A percentile compares a stretch with the other conserved stretches of the same genome.
These are phyloP conservation scores for Penicillium silybi DNA, from an alignment of 495 filamentous ascomycete genomes.

Conservation along the genomic window DNA sequence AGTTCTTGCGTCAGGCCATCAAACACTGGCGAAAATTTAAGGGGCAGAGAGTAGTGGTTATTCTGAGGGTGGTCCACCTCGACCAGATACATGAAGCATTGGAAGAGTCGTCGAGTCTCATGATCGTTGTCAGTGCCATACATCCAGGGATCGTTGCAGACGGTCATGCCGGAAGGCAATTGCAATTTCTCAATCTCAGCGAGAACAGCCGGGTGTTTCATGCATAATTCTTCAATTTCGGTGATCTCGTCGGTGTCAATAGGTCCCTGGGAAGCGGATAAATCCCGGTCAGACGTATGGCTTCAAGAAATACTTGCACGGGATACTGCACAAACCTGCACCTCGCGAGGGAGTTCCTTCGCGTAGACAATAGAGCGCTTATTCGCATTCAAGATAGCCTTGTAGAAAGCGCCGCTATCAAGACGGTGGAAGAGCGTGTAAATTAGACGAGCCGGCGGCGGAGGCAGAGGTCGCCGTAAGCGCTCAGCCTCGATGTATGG, in stretches of 20 bases:
- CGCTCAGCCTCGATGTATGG: slow-evolving; percentile 39
- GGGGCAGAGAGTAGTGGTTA: slow-evolving; percentile 78
- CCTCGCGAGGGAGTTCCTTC: slow-evolving; percentile 37
- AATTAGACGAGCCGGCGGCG: slow-evolving; percentile 32
- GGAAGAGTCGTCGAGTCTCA: slow-evolving; percentile 39
- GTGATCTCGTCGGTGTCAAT: slow-evolving; percentile 40
- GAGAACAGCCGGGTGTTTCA: slow-evolving; percentile 37
- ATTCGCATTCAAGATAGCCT: slow-evolving; percentile 35
- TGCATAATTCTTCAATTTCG: slow-evolving; percentile 39
- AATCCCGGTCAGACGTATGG: neutral
- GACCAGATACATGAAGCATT: slow-evolving; percentile 45
- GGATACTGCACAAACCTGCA: slow-evolving; percentile 27
- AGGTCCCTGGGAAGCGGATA: slow-evolving; percentile 23
- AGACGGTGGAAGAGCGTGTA: slow-evolving; percentile 39
- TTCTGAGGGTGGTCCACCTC: slow-evolving; percentile 39
- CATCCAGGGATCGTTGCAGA: slow-evolving; percentile 48
- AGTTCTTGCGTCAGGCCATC: slow-evolving; percentile 61
- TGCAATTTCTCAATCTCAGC: slow-evolving; percentile 42
- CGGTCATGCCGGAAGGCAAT: slow-evolving; percentile 35
- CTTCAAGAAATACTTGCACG: neutral
- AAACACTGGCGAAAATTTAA: slow-evolving; percentile 74
- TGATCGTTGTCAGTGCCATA: slow-evolving; percentile 37
- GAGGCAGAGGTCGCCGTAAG: slow-evolving; percentile 29
- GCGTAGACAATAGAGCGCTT: slow-evolving; percentile 30
- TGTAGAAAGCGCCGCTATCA: slow-evolving; percentile 37